These are phyloP conservation scores for Phytophthora boehmeriae DNA, from an alignment of 352 stramenopile genomes.

Conservation along the genomic window DNA sequence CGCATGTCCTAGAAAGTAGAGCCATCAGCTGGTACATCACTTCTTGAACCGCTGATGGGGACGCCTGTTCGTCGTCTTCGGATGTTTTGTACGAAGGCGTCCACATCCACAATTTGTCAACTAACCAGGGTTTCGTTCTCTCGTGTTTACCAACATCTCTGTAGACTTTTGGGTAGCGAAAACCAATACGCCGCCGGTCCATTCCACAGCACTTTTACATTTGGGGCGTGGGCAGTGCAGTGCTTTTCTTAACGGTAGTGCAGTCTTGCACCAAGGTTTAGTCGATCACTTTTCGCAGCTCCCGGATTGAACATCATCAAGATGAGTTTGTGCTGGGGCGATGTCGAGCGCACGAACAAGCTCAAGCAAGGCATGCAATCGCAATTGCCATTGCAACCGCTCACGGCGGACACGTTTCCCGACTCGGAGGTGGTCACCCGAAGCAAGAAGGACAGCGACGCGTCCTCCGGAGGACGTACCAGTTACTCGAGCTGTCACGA, in stretches of 20 bases:
- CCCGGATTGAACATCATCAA: not conserved
- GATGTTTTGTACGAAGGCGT: constrained; percentile 6
- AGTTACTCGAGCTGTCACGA: constrained; percentile 56
- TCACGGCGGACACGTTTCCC: constrained; percentile 7
- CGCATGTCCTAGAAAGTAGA: no score
- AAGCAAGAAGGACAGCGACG: constrained; percentile 32
- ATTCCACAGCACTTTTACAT: constrained; percentile 35
- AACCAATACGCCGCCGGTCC: constrained; percentile 11
- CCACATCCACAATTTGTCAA: constrained; percentile 2
- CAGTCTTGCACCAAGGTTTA: constrained; percentile 4
- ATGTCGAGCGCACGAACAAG: constrained; percentile 37
- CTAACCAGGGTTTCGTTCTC: not conserved
- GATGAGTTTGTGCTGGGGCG: constrained; percentile 50
- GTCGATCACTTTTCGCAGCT: not conserved
- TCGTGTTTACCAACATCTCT: not conserved
- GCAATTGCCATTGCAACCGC: constrained; percentile 5
- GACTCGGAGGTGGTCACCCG: not conserved
- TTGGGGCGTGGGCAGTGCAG: constrained; percentile 15
- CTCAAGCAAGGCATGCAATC: constrained; percentile 36
- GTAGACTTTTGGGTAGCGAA: constrained; percentile 3
- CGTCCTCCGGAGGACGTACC: constrained; percentile 40
- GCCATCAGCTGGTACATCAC: not conserved
- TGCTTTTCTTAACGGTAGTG: no score
- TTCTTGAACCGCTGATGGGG: constrained; percentile 4
- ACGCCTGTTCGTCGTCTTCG: constrained; percentile 7